Base-by-base conservation (phyloP, 1,139 yeast genomes). In the Arxiozyma bovina region DNA sequence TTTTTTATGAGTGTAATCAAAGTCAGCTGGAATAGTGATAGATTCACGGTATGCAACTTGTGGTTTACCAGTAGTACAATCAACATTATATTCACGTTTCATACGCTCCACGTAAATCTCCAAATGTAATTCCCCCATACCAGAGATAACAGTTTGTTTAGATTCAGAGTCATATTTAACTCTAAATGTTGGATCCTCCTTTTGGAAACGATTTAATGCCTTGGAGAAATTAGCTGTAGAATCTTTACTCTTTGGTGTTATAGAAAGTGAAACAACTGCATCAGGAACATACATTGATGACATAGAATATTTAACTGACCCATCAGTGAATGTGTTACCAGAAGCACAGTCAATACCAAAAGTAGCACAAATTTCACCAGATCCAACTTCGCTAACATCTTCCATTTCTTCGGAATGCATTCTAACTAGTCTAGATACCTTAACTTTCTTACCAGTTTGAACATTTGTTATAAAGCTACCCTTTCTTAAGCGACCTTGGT, bases 401-500 rank as follows among this genome's bases (percentile, higher is more conserved):
- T 91, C 97, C 97, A 91, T 89, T 72, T 93, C 99, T 61, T 91
- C 89, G 50, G 98, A 89, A 75, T 94, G 99, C 99, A 93, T 94
- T 75, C 98, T 86, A 54, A 91, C 99, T 66, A 93, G 78, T 70
- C 99, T 81, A n/a, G 98, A 80, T 53, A 93, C 88, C 76, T 94
- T 93, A 60, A 91, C 89, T 73, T 85, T 87, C 77, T 94, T 93
- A 58, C 96, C 97, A 43, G 94, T 80, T 73, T 93, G 90, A 61
- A 88, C 85, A 70, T 94, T 96, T 60, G 85, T 82, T 74, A 93
- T 87, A 74, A 84, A 87, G 64, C 84, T 77, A 62, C 99, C 99
- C 73, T 91, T 93, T 74, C 83, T 87, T 72, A 93, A 77, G 67
- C 83, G 83, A 66, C 99, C 99, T 76, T 93, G 99, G 73, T 93